Base-by-base conservation (phyloP, 305 asterid species). In the Andrographis paniculata region DNA sequence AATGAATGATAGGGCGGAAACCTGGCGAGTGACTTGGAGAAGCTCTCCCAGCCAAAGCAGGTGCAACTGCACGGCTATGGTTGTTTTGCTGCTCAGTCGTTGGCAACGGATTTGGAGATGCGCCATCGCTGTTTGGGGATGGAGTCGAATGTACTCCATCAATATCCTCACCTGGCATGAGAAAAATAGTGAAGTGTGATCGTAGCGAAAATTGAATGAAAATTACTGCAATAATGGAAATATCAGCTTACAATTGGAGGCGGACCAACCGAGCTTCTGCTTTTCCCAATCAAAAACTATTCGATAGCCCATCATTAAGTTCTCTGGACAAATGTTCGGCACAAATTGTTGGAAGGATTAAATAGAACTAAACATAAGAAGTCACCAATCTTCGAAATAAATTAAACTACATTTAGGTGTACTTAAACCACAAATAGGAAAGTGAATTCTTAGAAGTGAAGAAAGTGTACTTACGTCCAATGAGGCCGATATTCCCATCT, bases 231-330 rank as follows among this genome's bases (percentile, higher is more conserved):
- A 4, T 28, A 16, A 56, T 31, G 41, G 52, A 52, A 59, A 28
- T 56, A 45, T 55, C 50, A 42, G 62, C 95, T 82, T 77, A 85
- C 95, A 85, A 37, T 70, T 71, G 55, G 92, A 82, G 68, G 12
- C 55, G 17, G 94, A 82, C 94, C 95, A 85, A 14, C 92, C 94
- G 61, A 85, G 65, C 81, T 65, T 77, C 75, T 48, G 44, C 16
- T 73, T 82, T 70, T 82, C 92, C 85, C 75, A 72, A 56, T 85
- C 92, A 42, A 85, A 85, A 56, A 85, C 95, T 70, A 82, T 14
- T n/a, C 71, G 80, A 56, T 82, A 77, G 18, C 95, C 95, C 78
- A 71, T 71, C 78, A 82, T 53, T 52, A 82, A 64, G 64, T 82
- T 85, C 55, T 85, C 92, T 82, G 83, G 71, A 65, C 31, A 16